phyloP scores from a whole-genome alignment of 306 rosid species.

The Corylus americana region DNA sequence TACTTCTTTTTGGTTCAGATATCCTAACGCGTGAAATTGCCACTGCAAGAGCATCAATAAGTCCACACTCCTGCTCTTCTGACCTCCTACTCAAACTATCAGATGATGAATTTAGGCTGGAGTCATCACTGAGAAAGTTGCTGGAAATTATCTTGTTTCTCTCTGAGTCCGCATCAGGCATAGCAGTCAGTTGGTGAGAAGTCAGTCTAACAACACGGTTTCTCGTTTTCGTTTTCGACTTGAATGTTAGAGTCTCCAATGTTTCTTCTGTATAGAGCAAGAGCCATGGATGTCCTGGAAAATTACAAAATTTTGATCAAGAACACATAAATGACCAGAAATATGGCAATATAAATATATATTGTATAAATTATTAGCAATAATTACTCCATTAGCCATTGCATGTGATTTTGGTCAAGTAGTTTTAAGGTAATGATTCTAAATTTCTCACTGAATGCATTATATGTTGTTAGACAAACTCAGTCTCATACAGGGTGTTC shows the following conservation, averaged over 20 bases:
- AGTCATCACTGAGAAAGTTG: slow-evolving; percentile 43
- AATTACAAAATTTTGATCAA: slow-evolving; percentile 5
- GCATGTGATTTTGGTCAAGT: background rate
- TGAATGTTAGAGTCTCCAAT: slow-evolving; percentile 55
- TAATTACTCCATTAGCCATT: background rate
- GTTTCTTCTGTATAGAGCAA: slow-evolving; percentile 74
- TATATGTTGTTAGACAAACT: background rate
- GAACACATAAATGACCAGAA: background rate
- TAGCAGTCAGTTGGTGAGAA: slow-evolving; percentile 36
- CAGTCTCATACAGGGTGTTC: background rate
- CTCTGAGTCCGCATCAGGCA: slow-evolving; percentile 47
- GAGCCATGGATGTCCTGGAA: slow-evolving; percentile 97
- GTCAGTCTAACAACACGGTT: slow-evolving; percentile 44
- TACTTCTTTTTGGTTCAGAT: slow-evolving; percentile 93
- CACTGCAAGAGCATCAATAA: slow-evolving; percentile 86
- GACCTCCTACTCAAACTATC: slow-evolving; percentile 54
- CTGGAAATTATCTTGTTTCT: slow-evolving; percentile 35
- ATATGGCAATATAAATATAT: background rate
- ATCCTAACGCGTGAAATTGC: slow-evolving; percentile 93
- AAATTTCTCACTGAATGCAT: background rate
- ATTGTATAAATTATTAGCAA: background rate
- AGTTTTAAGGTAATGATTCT: background rate
- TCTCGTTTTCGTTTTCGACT: slow-evolving; percentile 50
- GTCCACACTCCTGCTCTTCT: slow-evolving; percentile 58
- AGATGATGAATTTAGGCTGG: slow-evolving; percentile 45